Percentiles rank a stretch among this genome's conserved stretches.
Conservation (phyloP, 495 filamentous ascomycete genomes). For the Corynascus novoguineensis region DNA sequence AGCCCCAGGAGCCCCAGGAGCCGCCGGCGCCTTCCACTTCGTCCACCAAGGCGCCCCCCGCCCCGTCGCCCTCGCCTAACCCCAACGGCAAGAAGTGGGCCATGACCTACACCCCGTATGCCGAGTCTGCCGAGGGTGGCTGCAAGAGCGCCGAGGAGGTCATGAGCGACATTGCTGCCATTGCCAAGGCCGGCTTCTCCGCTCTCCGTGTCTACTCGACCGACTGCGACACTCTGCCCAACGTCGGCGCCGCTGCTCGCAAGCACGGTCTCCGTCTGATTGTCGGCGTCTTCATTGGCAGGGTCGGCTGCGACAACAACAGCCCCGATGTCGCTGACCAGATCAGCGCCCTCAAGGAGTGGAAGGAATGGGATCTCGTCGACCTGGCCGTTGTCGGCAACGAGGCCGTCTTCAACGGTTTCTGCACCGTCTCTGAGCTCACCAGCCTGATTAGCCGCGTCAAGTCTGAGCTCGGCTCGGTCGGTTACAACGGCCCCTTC, state of each 20-base stretch:
- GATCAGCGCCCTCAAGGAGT: conserved; percentile 62
- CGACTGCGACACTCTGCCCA: conserved; percentile 76
- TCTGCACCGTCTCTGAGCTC: conserved; percentile 55
- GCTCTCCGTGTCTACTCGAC: conserved; percentile 85
- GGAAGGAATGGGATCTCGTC: conserved; percentile 71
- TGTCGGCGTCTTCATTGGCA: conserved; percentile 76
- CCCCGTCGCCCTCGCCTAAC: conserved; percentile 13
- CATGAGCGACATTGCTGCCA: conserved; percentile 57
- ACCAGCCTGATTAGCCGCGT: conserved; percentile 58
- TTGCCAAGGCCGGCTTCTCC: conserved; percentile 69
- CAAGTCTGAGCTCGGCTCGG: conserved; percentile 54
- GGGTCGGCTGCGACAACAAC: conserved; percentile 49
- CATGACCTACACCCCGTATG: conserved; percentile 91
- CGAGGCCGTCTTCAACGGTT: conserved; percentile 74
- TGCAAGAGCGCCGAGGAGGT: conserved; percentile 68
- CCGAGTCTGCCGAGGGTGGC: conserved; percentile 34
- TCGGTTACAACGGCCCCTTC: conserved; percentile 68
- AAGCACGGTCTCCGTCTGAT: conserved; percentile 67
- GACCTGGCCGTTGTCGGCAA: conserved; percentile 82
- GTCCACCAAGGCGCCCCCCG: neutral
- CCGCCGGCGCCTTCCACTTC: conserved; percentile 7
- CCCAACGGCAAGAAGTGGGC: conserved; percentile 61
- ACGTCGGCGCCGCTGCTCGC: conserved; percentile 60
- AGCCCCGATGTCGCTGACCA: conserved; percentile 55
- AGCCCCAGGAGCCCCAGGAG: conserved; percentile 20